Base-by-base conservation (phyloP, 2,329 filamentous ascomycete species). In the Colletotrichum tabaci region DNA sequence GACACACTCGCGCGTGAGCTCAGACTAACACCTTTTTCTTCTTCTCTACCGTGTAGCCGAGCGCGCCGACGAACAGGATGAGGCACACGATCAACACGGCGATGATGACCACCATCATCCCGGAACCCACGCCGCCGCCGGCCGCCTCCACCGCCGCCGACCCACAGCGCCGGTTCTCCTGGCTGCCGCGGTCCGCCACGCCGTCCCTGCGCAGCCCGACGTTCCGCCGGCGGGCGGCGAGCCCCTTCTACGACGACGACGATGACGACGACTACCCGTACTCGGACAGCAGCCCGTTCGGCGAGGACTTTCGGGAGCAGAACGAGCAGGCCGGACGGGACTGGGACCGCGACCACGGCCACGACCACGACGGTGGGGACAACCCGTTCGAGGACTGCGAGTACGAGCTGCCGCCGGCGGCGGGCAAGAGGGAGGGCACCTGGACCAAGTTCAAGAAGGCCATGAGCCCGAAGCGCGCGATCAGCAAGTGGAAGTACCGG, bases 381-480 rank as follows among this genome's bases (percentile, higher is more conserved):
- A 71, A 71, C 18, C 68, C 68, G 1, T 71, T 71, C 2, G 68
- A 71, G n/a, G 68, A 71, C 9, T 58, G 64, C 26, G 68, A 71
- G 65, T 71, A 71, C 21, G 68, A 71, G 52, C n/a, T 71, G 13
- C 65, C 68, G 13, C 52, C 64, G 0, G 52, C 52, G 12, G 52
- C 50, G 7, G 42, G 38, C 2, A 71, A 71, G 38, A 52, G 58
- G n/a, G 64, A 63, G 44, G 64, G 68, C 9, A 47, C 64, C 5
- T 71, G 68, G 68, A 71, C 56, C 16, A 71, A 68, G 50, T 63
- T 71, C 52, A 71, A 71, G 40, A 71, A 71, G 58, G 68, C 68
- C 7, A 71, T 71, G 68, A 71, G 64, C n/a, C 68, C 68, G 26
- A 61, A n/a, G 26, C 49, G 68, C 8, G 68, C 68, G 2, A 71